Base-by-base conservation (phyloP, 2,329 filamentous ascomycete genomes). In the Lecanicillium sp. region DNA sequence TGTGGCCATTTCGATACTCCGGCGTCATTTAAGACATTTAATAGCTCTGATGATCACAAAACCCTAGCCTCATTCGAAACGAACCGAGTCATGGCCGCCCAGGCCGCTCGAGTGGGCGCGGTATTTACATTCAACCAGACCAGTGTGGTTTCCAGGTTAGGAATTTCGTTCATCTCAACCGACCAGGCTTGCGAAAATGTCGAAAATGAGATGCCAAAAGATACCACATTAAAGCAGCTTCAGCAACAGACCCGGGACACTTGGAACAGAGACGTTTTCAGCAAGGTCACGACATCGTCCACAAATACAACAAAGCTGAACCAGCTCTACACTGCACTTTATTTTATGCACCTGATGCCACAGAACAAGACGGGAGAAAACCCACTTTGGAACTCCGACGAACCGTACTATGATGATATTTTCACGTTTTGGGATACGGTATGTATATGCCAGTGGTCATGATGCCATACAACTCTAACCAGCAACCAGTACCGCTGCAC, bases 351-450 rank as follows among this genome's bases (percentile, higher is more conserved):
- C 42, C 56, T 85, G 10, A 71, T 84, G 27, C 81, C 81, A 0
- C 80, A 79, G 1, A 83, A 86, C 52, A 75, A 79, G 44, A 84
- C 80, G 0, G 80, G 79, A 0, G 82, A 86, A 52, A 87, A 85
- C 43, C 80, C 81, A 0, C 57, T 68, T 1, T 86, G 81, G 81
- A 53, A 61, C 2, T 79, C 76, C 2, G 49, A 53, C 0, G 81
- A 86, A 54, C 81, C 81, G 2, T 84, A 83, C 50, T 86, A 82
- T 49, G 77, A 83, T 42, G 81, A 86, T 42, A 74, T 81, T 13
- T 84, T 83, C 50, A 85, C 81, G 0, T 70, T 81, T 17, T 86
- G 82, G 81, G 72, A 77, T 42, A 58, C 52, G 18, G 48, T 55
- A 39, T 37, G 48, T 37, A 8, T 11, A 25, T 25, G 22, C 7